phyloP scores from a whole-genome alignment of 306 rosid species.

The Calophaca sinica region DNA sequence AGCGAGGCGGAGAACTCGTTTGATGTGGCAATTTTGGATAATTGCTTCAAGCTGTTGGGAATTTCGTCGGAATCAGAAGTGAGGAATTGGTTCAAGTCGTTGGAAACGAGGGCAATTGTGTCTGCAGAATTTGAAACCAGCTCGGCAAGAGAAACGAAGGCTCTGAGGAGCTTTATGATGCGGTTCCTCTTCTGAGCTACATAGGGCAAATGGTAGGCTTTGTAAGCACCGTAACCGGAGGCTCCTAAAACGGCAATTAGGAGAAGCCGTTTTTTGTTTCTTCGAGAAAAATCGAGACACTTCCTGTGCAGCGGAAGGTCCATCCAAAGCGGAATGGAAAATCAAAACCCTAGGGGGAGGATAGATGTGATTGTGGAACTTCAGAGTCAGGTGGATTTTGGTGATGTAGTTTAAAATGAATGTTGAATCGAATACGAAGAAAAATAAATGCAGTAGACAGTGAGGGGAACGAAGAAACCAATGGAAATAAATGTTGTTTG shows the following conservation, averaged over 20 bases:
- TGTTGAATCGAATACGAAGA: neutral
- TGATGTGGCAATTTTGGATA: constrained; percentile 75
- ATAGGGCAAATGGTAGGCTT: constrained; percentile 66
- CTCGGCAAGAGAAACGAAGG: constrained; percentile 69
- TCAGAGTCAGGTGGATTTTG: neutral
- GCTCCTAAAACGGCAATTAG: constrained; percentile 63
- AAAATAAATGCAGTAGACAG: neutral
- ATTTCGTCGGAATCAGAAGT: constrained; percentile 77
- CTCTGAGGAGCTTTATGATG: constrained; percentile 59
- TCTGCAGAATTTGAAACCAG: constrained; percentile 72
- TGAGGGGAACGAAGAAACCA: neutral
- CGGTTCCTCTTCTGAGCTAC: constrained; percentile 62
- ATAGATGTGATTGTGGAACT: neutral
- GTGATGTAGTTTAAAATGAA: neutral
- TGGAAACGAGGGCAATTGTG: constrained; percentile 60
- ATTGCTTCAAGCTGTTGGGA: constrained; percentile 78
- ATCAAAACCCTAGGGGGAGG: constrained; percentile 28
- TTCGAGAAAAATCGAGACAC: constrained; percentile 55
- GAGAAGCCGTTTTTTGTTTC: constrained; percentile 63
- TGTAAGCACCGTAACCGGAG: constrained; percentile 79
- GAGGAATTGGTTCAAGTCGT: constrained; percentile 72
- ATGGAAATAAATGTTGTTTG: constrained; percentile 15
- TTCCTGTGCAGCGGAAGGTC: constrained; percentile 61
- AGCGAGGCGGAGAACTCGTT: constrained; percentile 64
- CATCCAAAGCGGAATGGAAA: constrained; percentile 46